Conservation (phyloP, 1,284 basidiomycete genomes). For the Exsudoporus floridanus region DNA sequence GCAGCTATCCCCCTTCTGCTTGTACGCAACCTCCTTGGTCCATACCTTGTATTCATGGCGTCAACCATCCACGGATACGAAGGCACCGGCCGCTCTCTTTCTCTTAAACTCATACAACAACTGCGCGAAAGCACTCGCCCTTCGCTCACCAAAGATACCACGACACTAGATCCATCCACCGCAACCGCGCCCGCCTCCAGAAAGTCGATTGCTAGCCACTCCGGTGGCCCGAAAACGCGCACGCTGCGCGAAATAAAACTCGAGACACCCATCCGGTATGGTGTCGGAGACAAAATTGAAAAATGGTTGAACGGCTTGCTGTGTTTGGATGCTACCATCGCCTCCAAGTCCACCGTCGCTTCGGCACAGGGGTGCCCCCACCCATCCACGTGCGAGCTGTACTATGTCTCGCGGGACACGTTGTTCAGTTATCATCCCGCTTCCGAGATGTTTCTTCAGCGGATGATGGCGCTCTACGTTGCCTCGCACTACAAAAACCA, state of each 20-base stretch:
- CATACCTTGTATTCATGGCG: constrained; percentile 97
- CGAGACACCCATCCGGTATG: constrained; percentile 93
- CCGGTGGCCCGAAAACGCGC: constrained; percentile 67
- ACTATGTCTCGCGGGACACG: constrained; percentile 95
- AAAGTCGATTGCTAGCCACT: constrained; percentile 40
- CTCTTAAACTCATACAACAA: constrained; percentile 97
- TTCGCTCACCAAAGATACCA: constrained; percentile 61
- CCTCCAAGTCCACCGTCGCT: constrained; percentile 46
- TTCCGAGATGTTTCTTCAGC: constrained; percentile 94
- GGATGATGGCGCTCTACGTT: constrained; percentile 98
- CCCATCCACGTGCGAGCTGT: constrained; percentile 91
- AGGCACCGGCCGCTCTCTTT: constrained; percentile 95
- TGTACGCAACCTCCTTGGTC: constrained; percentile 92
- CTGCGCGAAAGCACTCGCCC: constrained; percentile 85
- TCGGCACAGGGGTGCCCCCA: constrained; percentile 85
- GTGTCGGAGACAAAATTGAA: constrained; percentile 86
- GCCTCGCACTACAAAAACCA: constrained; percentile 99
- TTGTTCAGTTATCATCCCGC: constrained; percentile 97
- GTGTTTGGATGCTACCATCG: constrained; percentile 89
- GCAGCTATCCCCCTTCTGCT: constrained; percentile 97
- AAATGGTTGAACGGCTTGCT: constrained; percentile 92
- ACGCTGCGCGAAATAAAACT: constrained; percentile 93
- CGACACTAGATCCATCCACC: constrained; percentile 47
- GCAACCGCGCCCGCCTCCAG: constrained; percentile 49
- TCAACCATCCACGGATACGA: constrained; percentile 99